phyloP scores from a whole-genome alignment of 352 stramenopile genomes.

The Pythium guiyangense region DNA sequence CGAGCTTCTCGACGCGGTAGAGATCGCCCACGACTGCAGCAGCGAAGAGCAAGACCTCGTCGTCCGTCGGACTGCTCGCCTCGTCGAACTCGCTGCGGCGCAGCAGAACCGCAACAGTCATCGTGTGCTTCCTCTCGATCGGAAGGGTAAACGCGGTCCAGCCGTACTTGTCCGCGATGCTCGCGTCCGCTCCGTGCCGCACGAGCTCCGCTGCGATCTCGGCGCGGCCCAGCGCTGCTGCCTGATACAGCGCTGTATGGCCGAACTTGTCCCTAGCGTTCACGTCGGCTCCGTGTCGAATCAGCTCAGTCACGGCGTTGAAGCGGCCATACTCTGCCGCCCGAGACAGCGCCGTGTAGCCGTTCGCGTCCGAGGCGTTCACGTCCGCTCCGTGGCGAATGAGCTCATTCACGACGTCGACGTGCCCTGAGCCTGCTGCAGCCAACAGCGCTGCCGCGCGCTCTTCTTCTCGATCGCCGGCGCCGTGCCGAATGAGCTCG shows the following conservation, averaged over 20 bases:
- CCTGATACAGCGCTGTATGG: neutral
- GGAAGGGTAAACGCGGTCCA: neutral
- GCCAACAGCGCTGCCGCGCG: too few species aligned
- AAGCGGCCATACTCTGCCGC: too few species aligned
- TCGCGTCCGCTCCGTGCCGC: neutral
- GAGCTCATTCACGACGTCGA: too few species aligned
- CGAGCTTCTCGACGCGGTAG: neutral
- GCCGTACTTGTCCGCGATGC: neutral
- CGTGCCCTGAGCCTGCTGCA: too few species aligned
- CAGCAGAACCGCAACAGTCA: neutral
- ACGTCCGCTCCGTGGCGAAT: too few species aligned
- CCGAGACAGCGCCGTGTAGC: too few species aligned
- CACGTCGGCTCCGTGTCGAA: neutral
- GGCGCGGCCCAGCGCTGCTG: neutral
- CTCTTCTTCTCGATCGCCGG: too few species aligned
- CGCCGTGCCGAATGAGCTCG: too few species aligned
- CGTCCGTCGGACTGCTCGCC: neutral
- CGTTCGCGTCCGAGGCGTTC: too few species aligned
- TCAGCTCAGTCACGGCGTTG: too few species aligned
- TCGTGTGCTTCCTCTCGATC: neutral
- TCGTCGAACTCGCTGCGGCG: neutral
- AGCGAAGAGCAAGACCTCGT: neutral
- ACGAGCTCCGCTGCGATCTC: neutral
- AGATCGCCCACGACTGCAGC: neutral
- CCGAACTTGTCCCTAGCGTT: neutral